Percentiles rank a stretch among this genome's conserved stretches.
Evolutionary conservation across 1,284 basidiomycete genomes (phyloP).

Genomic region (Uromyces viciae-fabae): DNA sequence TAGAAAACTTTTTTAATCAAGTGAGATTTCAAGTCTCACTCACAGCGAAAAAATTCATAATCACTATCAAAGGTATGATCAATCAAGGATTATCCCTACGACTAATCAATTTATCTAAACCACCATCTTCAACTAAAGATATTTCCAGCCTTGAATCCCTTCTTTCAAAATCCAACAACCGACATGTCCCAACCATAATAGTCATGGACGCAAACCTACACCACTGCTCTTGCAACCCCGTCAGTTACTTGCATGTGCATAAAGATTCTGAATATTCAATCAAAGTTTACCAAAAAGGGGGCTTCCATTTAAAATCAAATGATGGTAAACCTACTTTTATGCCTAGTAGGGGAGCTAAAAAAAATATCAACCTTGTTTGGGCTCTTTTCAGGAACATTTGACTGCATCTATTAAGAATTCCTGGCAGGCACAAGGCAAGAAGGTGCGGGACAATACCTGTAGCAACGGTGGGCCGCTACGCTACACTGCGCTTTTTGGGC

Average conservation of each 20-base stretch:
- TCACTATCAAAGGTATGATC: too few species aligned
- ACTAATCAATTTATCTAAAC: neutral
- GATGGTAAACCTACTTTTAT: neutral
- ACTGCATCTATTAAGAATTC: too few species aligned
- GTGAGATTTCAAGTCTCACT: too few species aligned
- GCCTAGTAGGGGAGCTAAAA: neutral
- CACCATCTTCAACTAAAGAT: neutral
- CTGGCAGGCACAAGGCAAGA: neutral
- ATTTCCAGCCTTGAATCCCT: neutral
- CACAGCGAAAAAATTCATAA: too few species aligned
- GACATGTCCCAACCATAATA: neutral
- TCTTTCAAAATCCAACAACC: neutral
- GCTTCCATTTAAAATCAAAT: neutral
- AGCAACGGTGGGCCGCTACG: too few species aligned
- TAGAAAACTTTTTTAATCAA: too few species aligned
- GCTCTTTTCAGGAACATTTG: too few species aligned
- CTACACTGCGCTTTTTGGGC: too few species aligned
- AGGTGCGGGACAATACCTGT: neutral
- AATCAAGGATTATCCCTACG: too few species aligned
- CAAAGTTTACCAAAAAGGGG: neutral
- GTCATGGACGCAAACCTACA: neutral
- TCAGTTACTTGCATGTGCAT: neutral
- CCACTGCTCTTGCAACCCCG: neutral
- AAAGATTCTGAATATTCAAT: neutral
- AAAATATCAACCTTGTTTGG: neutral